A percentile compares a stretch with the other conserved stretches of the same genome.
These are phyloP conservation scores for Abrus pulchellus DNA, from an alignment of 306 rosid genomes.

Conservation along the genomic window DNA sequence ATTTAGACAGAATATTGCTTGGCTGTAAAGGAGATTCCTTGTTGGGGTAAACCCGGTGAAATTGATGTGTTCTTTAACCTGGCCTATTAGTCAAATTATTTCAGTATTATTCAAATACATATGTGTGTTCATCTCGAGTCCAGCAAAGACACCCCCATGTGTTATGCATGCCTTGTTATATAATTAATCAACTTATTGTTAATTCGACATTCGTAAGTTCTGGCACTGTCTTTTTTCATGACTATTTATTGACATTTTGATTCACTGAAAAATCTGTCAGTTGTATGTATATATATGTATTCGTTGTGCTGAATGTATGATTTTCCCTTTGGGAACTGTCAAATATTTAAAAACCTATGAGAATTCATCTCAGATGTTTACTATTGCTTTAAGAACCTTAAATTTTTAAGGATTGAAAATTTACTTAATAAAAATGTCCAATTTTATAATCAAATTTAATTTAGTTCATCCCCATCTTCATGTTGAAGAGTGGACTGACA, in stretches of 20 bases:
- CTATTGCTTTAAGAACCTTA: background rate
- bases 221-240: background rate
- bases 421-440: background rate
- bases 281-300: background rate
- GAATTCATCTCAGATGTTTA: background rate
- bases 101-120: too few relatives aligned
- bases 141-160: too few relatives aligned
- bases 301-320: background rate
- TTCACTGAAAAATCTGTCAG: slow-evolving; percentile 8
- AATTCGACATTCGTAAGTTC: too few relatives aligned
- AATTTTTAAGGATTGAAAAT: background rate
- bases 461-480: background rate
- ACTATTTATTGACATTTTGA: slow-evolving; percentile 7
- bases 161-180: too few relatives aligned
- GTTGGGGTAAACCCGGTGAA: too few relatives aligned
- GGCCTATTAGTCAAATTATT: too few relatives aligned
- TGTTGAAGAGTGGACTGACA: background rate
- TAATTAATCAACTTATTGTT: too few relatives aligned
- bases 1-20: too few relatives aligned
- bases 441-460: background rate
- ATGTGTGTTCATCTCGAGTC: too few relatives aligned
- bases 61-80: too few relatives aligned
- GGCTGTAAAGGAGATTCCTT: too few relatives aligned
- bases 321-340: background rate
- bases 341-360: background rate